Percentiles rank a stretch among this genome's conserved stretches.
Conservation (phyloP, 2,329 filamentous ascomycete genomes). For the Gremmenia infestans region DNA sequence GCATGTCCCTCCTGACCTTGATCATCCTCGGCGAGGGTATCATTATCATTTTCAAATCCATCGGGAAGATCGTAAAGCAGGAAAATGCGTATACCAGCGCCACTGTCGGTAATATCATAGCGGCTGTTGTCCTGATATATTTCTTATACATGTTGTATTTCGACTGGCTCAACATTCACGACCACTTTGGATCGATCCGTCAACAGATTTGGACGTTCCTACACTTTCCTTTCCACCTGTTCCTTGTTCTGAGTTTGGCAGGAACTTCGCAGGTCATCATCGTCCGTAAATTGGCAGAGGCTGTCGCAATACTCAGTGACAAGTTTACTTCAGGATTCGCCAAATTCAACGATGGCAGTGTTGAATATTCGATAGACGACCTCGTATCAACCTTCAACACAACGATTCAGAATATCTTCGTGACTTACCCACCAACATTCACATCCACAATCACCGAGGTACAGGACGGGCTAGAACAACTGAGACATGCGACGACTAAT, state of each 20-base stretch:
- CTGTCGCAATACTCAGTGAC: slow-evolving; percentile 1
- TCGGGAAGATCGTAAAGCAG: slow-evolving; percentile 17
- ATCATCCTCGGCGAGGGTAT: slow-evolving; percentile 40
- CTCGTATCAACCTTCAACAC: neutral
- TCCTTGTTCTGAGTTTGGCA: slow-evolving; percentile 51
- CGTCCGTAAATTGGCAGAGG: slow-evolving; percentile 22
- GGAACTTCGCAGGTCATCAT: slow-evolving; percentile 32
- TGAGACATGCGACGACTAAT: slow-evolving; percentile 13
- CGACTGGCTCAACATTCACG: slow-evolving; percentile 15
- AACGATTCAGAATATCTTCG: slow-evolving; percentile 8
- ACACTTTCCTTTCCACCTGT: slow-evolving; percentile 53
- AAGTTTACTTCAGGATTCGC: neutral
- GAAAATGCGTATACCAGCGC: slow-evolving; percentile 6
- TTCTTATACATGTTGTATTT: slow-evolving; percentile 27
- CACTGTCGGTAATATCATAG: slow-evolving; percentile 13
- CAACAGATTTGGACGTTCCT: slow-evolving; percentile 38
- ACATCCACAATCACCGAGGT: slow-evolving; percentile 7
- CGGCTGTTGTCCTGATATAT: slow-evolving; percentile 19
- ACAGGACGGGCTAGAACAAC: slow-evolving; percentile 2
- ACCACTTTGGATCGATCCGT: slow-evolving; percentile 18
- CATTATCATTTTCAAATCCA: slow-evolving; percentile 23
- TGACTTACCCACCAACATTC: slow-evolving; percentile 7
- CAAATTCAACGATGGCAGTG: neutral
- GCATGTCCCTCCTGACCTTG: slow-evolving; percentile 53
- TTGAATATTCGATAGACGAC: no score